These are phyloP conservation scores for Coniochaeta sp. DNA, from an alignment of 2,329 filamentous ascomycete species.

Conservation along the genomic window DNA sequence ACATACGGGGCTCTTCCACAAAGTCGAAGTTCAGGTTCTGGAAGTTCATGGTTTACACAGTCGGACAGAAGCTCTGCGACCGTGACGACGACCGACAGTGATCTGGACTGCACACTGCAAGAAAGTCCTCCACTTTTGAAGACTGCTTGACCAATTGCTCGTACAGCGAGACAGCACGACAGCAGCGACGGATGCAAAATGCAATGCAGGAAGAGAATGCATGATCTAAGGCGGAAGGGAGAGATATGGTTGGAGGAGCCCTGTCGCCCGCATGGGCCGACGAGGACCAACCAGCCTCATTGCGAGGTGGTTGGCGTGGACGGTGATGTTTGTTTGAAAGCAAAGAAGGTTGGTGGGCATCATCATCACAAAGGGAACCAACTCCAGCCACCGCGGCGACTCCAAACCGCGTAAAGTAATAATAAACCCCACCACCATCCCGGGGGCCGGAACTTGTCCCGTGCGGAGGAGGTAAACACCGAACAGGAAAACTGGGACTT, in stretches of 20 bases:
- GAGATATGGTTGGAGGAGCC: conserved; percentile 23
- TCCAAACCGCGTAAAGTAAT: not conserved
- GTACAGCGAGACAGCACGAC: conserved; percentile 7
- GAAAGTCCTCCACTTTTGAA: conserved; percentile 23
- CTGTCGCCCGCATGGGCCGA: not conserved
- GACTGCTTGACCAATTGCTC: conserved; percentile 25
- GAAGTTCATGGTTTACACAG: conserved; percentile 26
- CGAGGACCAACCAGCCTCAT: not conserved
- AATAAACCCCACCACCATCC: not conserved
- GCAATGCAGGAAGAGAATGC: conserved; percentile 21
- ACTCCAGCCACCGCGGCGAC: not conserved
- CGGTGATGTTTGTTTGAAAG: not conserved
- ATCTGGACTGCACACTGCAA: not conserved
- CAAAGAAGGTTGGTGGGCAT: not conserved
- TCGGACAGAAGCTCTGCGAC: conserved; percentile 3
- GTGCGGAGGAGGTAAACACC: not conserved
- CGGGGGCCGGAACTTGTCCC: not conserved
- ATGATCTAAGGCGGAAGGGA: conserved; percentile 17
- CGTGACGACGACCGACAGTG: not conserved
- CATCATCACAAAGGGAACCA: not conserved
- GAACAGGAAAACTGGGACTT: not conserved
- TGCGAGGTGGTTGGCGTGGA: conserved; percentile 1
- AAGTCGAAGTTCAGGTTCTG: conserved; percentile 26
- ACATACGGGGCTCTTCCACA: conserved; percentile 30
- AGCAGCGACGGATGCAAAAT: conserved; percentile 17